Percentiles rank a stretch among this genome's conserved stretches.
These are phyloP conservation scores for Chamaenerion angustifolium DNA, from an alignment of 345 rosid species.

Conservation along the genomic window DNA sequence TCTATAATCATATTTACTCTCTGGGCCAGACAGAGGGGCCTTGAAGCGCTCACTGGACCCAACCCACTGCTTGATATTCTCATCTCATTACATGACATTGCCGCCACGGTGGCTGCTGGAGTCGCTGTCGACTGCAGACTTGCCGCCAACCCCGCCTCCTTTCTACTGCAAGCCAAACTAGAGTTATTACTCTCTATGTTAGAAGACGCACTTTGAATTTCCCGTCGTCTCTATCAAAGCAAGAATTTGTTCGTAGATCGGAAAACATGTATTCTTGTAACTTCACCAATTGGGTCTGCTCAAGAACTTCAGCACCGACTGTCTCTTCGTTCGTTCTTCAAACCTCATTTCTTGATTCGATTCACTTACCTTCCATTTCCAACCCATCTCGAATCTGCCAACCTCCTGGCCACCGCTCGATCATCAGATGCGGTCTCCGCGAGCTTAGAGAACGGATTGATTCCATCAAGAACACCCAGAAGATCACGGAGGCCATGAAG, in stretches of 20 bases:
- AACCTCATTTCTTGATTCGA: slow-evolving; percentile 15
- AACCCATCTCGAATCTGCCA: slow-evolving; percentile 2
- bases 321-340: slow-evolving; percentile 6
- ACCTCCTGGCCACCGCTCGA: neutral
- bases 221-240: neutral
- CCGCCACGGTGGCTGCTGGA: too few relatives aligned
- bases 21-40: too few relatives aligned
- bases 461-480: slow-evolving; percentile 48
- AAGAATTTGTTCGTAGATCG: neutral
- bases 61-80: too few relatives aligned
- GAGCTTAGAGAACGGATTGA: slow-evolving; percentile 47
- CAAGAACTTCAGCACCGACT: slow-evolving; percentile 15
- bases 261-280: slow-evolving; percentile 20
- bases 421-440: slow-evolving; percentile 40
- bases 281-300: slow-evolving; percentile 17
- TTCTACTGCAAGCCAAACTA: too few relatives aligned
- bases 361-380: neutral
- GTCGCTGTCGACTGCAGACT: too few relatives aligned
- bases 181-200: too few relatives aligned
- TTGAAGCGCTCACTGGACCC: too few relatives aligned
- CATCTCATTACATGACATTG: too few relatives aligned
- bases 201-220: neutral
- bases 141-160: too few relatives aligned
- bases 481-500: slow-evolving; percentile 79
- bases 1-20: too few relatives aligned